Base-by-base conservation (phyloP, 208 protist species). In the Crithidia expoeki region DNA sequence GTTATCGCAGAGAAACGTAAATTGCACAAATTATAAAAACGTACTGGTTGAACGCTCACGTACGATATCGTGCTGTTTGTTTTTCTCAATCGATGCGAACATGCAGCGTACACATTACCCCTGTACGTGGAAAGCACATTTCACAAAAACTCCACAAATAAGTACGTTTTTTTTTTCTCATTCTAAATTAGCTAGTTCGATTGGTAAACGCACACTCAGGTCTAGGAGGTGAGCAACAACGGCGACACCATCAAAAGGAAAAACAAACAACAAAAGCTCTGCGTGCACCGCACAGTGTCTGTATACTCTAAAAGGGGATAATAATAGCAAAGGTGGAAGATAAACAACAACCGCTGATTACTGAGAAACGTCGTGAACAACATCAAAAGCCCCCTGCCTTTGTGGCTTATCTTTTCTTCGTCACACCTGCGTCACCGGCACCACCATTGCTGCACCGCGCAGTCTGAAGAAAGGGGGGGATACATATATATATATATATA, bases 201-300 rank as follows among this genome's bases (percentile, higher is more conserved):
- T 42, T 42, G 36, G 12, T 42, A 42, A 42, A 42, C 36, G 36
- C 12, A 16, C 5, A 47, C 42, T 21, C 42, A 47, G n/a, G 42
- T 47, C 42, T 47, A 47, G 12, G 50, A 33, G 14, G 50, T 3
- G n/a, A 56, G 28, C 50, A 56, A 19, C 50, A 56, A 56, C 25
- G 27, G 28, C 10, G 2, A 30, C 21, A 1, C 47, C 23, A 53
- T 9, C 12, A 53, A 53, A 53, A 53, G 30, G 49, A 30, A 53
- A 5, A 53, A 23, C 4, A 33, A 56, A 1, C 23, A 33, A 32
- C 12, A 56, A 33, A 56, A 9, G 27, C 4, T 34, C 27, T 32
- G 50, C n/a, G 2, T 34, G 25, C 12, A 56, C 27, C 4, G n/a
- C 25, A 27, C 9, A 33, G 9, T 28, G n/a, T 17, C 28, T 6